Base-by-base conservation (phyloP, 345 rosid species). In the Camelina neglecta region DNA sequence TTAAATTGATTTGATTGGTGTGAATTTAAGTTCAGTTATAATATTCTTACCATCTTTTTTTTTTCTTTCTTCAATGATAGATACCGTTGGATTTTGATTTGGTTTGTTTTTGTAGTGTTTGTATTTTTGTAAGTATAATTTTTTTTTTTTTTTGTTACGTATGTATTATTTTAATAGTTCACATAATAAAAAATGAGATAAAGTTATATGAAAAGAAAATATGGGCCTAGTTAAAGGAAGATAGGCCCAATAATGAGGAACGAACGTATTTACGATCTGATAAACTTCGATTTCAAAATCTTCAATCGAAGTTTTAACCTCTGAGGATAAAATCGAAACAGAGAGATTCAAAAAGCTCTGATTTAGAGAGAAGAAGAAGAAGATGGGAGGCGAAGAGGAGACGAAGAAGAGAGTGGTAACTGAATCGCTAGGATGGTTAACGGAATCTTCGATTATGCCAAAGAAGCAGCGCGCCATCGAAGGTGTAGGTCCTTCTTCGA, bases 361-460 rank as follows among this genome's bases (percentile, higher is more conserved):
- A 74, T 41, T 55, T 8, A 38, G 60, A 41, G 51, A 53, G 45
- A 12, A 11, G 72, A 48, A 11, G 59, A 48, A 56, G 44, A 60
- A 69, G 42, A 79, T 73, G 82, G 79, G 6, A 79, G 85, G 66
- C 26, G 89, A 79, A 44, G 87, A 78, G 42, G 74, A 75, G 31
- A 84, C 77, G 83, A 90, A 75, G 81, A 86, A 85, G 83, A 82
- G 93, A 72, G 87, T 79, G 65, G 83, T 76, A 79, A 88, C 83
- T 79, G 99, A 95, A 79, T 92, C 97, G 31, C 73, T 90, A 65
- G 99, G 97, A 86, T 95, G 99, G 99, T 69, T 92, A 29, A 92
- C 97, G 81, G 97, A 95, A 69, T 95, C 98, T 2, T 75, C 97
- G 3, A 90, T 95, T 31, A 80, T 90, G 89, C 99, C 99, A 7